Evolutionary conservation across 139 green algal genomes (phyloP).

Genomic region (Desmodesmus armatus): DNA sequence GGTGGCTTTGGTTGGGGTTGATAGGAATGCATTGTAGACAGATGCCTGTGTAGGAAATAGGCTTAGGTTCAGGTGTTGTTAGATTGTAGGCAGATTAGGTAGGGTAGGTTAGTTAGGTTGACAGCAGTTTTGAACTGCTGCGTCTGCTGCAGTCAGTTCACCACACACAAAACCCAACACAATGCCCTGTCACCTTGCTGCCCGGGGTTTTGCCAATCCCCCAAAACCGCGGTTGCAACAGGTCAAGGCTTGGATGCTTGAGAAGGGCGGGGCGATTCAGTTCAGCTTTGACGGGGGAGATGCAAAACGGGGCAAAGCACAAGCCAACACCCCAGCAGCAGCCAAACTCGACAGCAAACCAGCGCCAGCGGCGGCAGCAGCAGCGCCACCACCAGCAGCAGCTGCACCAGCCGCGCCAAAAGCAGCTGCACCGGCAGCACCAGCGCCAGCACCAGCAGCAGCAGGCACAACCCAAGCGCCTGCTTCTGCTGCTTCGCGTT

Average conservation of each 20-base stretch:
- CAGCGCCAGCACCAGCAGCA: not conserved
- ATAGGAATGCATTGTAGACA: too few relatives aligned
- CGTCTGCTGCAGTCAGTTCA: too few relatives aligned
- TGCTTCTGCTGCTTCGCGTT: conserved; percentile 8
- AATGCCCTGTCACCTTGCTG: too few relatives aligned
- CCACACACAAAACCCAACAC: not conserved
- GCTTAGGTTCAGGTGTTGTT: too few relatives aligned
- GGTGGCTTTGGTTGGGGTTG: too few relatives aligned
- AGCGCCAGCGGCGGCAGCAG: conserved; percentile 4
- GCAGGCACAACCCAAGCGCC: not conserved
- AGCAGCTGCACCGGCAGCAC: conserved; percentile 4
- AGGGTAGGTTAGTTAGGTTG: too few relatives aligned
- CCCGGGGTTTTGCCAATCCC: too few relatives aligned
- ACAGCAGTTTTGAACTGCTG: too few relatives aligned
- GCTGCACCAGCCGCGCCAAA: not conserved
- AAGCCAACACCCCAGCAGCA: not conserved
- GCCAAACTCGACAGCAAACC: conserved; percentile 8
- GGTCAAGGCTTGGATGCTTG: conserved; percentile 33
- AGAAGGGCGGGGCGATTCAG: conserved; percentile 7
- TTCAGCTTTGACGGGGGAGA: conserved; percentile 37
- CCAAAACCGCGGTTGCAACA: conserved; percentile 11
- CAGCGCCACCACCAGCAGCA: conserved; percentile 4
- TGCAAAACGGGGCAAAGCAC: not conserved
- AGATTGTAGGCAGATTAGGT: too few relatives aligned
- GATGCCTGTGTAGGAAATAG: too few relatives aligned